A percentile compares a stretch with the other conserved stretches of the same genome.
These are phyloP conservation scores for Blastocystis sp. DNA, from an alignment of 352 stramenopile genomes.

Conservation along the genomic window DNA sequence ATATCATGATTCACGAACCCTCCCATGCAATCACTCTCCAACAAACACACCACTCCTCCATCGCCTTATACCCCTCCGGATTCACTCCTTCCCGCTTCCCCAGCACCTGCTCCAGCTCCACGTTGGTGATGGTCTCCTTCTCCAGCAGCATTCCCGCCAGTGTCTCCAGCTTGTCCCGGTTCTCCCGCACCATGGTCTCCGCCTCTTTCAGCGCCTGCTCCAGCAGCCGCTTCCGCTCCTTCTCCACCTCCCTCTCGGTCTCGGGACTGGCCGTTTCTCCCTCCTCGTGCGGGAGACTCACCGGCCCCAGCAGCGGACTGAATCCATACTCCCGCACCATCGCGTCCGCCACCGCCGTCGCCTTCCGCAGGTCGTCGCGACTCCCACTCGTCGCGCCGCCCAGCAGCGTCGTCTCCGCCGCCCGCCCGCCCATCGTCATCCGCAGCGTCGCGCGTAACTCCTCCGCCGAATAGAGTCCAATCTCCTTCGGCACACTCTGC, in stretches of 20 bases:
- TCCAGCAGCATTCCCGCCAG: conserved; percentile 36
- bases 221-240: not conserved
- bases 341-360: conserved; percentile 61
- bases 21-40: not conserved
- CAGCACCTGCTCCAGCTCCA: conserved; percentile 40
- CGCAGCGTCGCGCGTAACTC: conserved; percentile 95
- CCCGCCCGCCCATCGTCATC: conserved; percentile 90
- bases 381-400: conserved; percentile 87
- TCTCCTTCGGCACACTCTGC: conserved; percentile 96
- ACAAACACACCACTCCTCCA: conserved; percentile 23
- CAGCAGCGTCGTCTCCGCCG: conserved; percentile 92
- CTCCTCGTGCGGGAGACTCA: not conserved
- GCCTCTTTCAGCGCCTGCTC: conserved; percentile 15
- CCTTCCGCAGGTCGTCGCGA: conserved; percentile 76
- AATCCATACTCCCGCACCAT: conserved; percentile 50
- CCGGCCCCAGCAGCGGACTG: conserved; percentile 28
- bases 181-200: conserved; percentile 10
- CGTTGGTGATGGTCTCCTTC: conserved; percentile 53
- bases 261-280: not conserved
- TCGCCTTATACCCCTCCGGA: not conserved
- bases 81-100: conserved; percentile 24
- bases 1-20: no score
- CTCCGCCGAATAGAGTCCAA: conserved; percentile 82
- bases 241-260: not conserved
- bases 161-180: not conserved